phyloP scores from a whole-genome alignment of 2,329 filamentous ascomycete genomes.

The Torrubiellomyces zombiae region DNA sequence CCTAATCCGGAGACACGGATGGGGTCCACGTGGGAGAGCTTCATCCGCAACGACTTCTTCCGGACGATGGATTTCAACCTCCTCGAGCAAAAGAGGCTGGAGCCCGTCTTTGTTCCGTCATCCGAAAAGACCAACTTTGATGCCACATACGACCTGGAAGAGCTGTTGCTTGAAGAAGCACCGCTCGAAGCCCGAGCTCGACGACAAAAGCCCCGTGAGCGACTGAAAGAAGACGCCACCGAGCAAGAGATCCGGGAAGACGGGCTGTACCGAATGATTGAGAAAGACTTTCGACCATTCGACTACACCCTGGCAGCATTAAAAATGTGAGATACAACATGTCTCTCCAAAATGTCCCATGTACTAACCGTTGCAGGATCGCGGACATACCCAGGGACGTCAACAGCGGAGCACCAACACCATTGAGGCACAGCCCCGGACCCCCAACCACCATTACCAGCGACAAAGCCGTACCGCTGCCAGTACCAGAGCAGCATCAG shows the following conservation, averaged over 20 bases:
- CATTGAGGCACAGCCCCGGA: no score
- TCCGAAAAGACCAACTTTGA: slow-evolving; percentile 99
- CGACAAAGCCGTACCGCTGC: slow-evolving; percentile 5
- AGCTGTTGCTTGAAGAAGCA: slow-evolving; percentile 83
- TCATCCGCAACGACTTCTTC: slow-evolving; percentile 83
- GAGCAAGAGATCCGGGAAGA: slow-evolving; percentile 91
- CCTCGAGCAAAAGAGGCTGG: slow-evolving; percentile 71
- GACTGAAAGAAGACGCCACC: slow-evolving; percentile 83
- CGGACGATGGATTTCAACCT: slow-evolving; percentile 66
- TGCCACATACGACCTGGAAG: slow-evolving; percentile 92
- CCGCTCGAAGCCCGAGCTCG: slow-evolving; percentile 83
- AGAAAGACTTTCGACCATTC: slow-evolving; percentile 84
- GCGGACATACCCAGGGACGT: slow-evolving; percentile 13
- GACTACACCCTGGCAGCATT: slow-evolving; percentile 81
- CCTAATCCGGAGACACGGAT: slow-evolving; percentile 66
- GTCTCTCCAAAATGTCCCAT: no score
- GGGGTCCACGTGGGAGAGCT: slow-evolving; percentile 73
- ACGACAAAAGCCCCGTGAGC: slow-evolving; percentile 83
- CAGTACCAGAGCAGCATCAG: no score
- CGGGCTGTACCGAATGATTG: slow-evolving; percentile 85
- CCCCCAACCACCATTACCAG: no score
- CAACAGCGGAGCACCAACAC: no score
- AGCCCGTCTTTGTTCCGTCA: slow-evolving; percentile 82
- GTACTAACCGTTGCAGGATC: slow-evolving; percentile 17
- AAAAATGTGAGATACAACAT: slow-evolving; percentile 56